Base-by-base conservation (phyloP, 805 yeast species). In the Lachancea dasiensis region DNA sequence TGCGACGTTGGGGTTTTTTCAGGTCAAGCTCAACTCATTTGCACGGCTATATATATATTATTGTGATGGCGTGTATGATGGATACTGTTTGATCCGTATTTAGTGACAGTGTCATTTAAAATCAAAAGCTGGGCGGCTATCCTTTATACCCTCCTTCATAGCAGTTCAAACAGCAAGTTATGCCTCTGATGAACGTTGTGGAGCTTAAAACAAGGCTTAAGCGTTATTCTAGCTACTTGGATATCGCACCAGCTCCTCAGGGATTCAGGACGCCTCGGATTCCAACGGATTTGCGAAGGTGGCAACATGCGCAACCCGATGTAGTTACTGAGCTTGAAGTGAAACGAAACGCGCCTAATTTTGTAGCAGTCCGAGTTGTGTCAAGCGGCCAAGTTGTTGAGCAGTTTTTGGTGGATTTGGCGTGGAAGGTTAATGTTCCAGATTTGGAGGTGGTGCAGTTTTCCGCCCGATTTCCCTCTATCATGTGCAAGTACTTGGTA, bases 401-500 rank as follows among this genome's bases (percentile, higher is more conserved):
- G 15, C 28, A 27, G 17, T 18, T 34, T 6, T 7, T 18, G 9
- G 3, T 32, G 14, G 19, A 23, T 23, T 7, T 15, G 18, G 28
- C 15, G 9, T 13, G 24, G 22, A 30, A 30, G n/a, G 20, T 6
- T 7, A 8, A 10, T 10, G 20, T 6, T 16, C 10, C 10, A 4
- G 13, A 5, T 11, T n/a, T 19, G 9, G 11, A 34, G 14, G 15
- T 34, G 4, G 37, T 54, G 11, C 58, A 53, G 36, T 55, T 54
- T 24, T 46, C 59, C 4, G 50, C 44, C 6, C 43, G 42, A 14
- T 43, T 41, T 1, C 63, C 63, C 1, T 41, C 55, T 1, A 39
- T 58, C 4, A 47, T 60, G 11, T 55, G 60, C 34, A 58, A 58
- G 35, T 55, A 55, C 38, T 29, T 58, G 17, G 26, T 39, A 6